Evolutionary conservation across 805 yeast genomes (phyloP), one percentile per base, ranked within the genome.

Genomic region (Candida ortonii): DNA sequence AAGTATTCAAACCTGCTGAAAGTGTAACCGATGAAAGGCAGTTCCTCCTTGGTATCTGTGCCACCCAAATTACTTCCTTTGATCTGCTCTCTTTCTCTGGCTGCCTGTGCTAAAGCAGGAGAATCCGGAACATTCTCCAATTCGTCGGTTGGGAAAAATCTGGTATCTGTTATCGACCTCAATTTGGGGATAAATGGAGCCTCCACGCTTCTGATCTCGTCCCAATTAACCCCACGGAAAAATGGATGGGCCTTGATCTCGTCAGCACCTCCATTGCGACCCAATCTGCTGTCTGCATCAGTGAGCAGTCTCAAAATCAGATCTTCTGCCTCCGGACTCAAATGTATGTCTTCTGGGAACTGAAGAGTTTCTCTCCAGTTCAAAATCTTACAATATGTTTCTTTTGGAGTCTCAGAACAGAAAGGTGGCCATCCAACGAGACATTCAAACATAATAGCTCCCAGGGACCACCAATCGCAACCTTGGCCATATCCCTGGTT

Each of bases 121-220:
- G 86, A 78, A 52, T 89, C 97, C 2, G 97, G 96, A 33, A 90
- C 88, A 52, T 85, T 86, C 59, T 90, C 96, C 52, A 90, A 69
- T 56, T 90, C 98, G 58, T 90, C 97, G 2, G 95, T 87, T 25
- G 98, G 97, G 87, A 93, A 93, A 68, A 90, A 90, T 50, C 97
- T 73, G 0, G 98, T 93, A 60, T 93, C 98, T 5, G 97, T 90
- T 41, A 90, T 83, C 9, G 95, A 83, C 48, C 88, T 77, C 55
- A 93, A 71, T 55, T 87, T 84, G 16, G 98, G 96, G 47, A 93
- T 84, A 52, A 88, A 88, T 15, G 97, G 97, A 3, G 96, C 96
- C 49, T 81, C 87, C 38, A 87, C 94, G 39, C 77, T 80, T 39
- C 96, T 68, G 38, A 88, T 88, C 12, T 85, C 77, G 34, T 80